A percentile compares a stretch with the other conserved stretches of the same genome.
phyloP scores from a whole-genome alignment of 83 land plant species.

The Picea abies region DNA sequence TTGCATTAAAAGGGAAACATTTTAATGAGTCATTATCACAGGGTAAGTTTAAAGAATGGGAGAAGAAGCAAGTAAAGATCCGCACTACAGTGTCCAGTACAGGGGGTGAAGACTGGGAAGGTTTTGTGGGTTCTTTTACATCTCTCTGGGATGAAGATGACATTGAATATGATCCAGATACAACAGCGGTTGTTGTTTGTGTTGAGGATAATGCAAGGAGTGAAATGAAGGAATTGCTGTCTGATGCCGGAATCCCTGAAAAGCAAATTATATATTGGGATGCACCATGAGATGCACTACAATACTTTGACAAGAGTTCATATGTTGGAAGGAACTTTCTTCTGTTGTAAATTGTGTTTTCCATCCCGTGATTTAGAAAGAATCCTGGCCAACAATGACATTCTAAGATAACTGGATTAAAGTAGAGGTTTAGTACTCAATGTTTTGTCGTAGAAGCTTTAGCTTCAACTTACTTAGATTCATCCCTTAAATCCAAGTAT shows the following conservation, averaged over 20 bases:
- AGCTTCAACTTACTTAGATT: too few relatives aligned
- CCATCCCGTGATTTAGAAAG: too few relatives aligned
- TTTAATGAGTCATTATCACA: slow-evolving; percentile 3
- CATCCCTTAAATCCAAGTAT: too few relatives aligned
- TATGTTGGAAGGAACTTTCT: too few relatives aligned
- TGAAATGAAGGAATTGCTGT: slow-evolving; percentile 32
- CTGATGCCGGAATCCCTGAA: slow-evolving; percentile 37
- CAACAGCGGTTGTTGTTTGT: slow-evolving; percentile 47
- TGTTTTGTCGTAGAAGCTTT: too few relatives aligned
- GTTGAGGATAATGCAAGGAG: slow-evolving; percentile 20
- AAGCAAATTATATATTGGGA: slow-evolving; percentile 39
- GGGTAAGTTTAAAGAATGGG: too few relatives aligned
- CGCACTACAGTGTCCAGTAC: slow-evolving; percentile 3
- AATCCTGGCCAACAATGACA: too few relatives aligned
- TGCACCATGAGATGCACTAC: background rate
- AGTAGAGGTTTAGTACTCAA: too few relatives aligned
- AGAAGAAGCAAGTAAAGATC: background rate
- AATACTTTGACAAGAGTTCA: too few relatives aligned
- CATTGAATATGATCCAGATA: slow-evolving; percentile 26
- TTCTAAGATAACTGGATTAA: too few relatives aligned
- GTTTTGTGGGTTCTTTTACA: slow-evolving; percentile 40
- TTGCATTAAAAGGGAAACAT: background rate
- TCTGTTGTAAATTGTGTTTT: too few relatives aligned
- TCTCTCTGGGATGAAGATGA: slow-evolving; percentile 46
- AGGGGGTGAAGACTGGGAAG: slow-evolving; percentile 34